phyloP scores from a whole-genome alignment of 208 protist genomes.

The Trypanosoma conorhini region DNA sequence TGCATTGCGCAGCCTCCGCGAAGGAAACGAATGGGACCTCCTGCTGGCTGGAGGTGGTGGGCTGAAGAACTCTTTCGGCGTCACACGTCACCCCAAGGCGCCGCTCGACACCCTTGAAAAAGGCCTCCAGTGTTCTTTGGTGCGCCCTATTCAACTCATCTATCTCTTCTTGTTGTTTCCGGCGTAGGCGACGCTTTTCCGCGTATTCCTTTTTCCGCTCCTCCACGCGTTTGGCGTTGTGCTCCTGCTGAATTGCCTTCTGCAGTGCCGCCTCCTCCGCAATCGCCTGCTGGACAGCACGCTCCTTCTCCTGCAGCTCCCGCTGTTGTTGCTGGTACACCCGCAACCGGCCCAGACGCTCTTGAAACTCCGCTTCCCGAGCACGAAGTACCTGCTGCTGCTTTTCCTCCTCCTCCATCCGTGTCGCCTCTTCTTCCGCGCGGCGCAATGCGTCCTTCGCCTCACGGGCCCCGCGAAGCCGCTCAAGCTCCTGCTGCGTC shows the following conservation, averaged over 20 bases:
- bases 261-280: constrained; percentile 40
- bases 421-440: constrained; percentile 36
- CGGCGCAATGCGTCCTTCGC: constrained; percentile 30
- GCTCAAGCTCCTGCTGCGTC: constrained; percentile 12
- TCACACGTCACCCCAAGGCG: constrained; percentile 65
- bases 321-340: constrained; percentile 42
- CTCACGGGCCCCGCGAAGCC: constrained; percentile 31
- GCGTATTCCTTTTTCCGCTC: constrained; percentile 50
- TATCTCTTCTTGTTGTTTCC: constrained; percentile 44
- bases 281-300: constrained; percentile 30
- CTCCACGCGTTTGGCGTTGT: constrained; percentile 59
- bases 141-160: constrained; percentile 44
- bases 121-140: constrained; percentile 55
- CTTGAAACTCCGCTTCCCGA: constrained; percentile 47
- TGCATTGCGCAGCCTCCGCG: constrained; percentile 32
- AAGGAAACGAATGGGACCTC: constrained; percentile 42
- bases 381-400: constrained; percentile 15
- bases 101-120: constrained; percentile 69
- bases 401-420: constrained; percentile 39
- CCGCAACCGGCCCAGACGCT: constrained; percentile 49
- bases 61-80: constrained; percentile 51
- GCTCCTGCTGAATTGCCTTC: constrained; percentile 37
- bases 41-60: constrained; percentile 64
- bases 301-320: constrained; percentile 49
- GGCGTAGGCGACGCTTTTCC: constrained; percentile 34